A percentile compares a stretch with the other conserved stretches of the same genome.
These are phyloP conservation scores for Fusarium azukiicola DNA, from an alignment of 2,329 filamentous ascomycete genomes.

Conservation along the genomic window DNA sequence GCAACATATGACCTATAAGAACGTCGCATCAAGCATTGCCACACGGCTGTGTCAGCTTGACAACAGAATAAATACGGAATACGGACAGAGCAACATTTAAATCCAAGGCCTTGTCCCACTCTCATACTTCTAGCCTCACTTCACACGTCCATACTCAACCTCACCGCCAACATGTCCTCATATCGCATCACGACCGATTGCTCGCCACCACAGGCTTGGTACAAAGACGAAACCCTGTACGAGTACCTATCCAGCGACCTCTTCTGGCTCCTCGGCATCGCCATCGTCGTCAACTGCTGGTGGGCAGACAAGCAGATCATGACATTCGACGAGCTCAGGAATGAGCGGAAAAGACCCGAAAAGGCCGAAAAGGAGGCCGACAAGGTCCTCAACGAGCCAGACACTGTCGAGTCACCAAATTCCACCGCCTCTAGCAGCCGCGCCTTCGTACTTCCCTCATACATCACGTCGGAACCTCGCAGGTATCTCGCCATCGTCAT, in stretches of 20 bases:
- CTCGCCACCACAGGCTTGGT: slow-evolving; percentile 27
- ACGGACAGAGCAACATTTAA: background rate
- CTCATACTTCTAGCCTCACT: background rate
- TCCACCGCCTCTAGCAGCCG: background rate
- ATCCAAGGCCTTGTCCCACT: background rate
- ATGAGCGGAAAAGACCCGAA: background rate
- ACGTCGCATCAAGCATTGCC: slow-evolving; percentile 6
- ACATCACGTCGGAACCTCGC: slow-evolving; percentile 31
- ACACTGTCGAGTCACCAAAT: background rate
- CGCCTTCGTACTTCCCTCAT: slow-evolving; percentile 18
- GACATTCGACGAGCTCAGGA: background rate
- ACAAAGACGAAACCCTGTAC: slow-evolving; percentile 33
- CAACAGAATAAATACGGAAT: background rate
- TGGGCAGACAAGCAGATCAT: slow-evolving; percentile 34
- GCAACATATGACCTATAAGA: background rate
- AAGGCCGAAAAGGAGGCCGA: background rate
- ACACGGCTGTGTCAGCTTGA: background rate
- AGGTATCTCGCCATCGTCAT: slow-evolving; percentile 1
- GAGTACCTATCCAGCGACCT: slow-evolving; percentile 41
- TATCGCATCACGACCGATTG: background rate
- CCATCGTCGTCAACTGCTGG: slow-evolving; percentile 32
- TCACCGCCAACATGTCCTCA: slow-evolving; percentile 9
- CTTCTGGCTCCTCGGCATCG: slow-evolving; percentile 39
- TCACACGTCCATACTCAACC: background rate
- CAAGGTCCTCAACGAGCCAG: background rate